phyloP scores from a whole-genome alignment of 805 yeast species.

The Saccharomycopsis sp. region DNA sequence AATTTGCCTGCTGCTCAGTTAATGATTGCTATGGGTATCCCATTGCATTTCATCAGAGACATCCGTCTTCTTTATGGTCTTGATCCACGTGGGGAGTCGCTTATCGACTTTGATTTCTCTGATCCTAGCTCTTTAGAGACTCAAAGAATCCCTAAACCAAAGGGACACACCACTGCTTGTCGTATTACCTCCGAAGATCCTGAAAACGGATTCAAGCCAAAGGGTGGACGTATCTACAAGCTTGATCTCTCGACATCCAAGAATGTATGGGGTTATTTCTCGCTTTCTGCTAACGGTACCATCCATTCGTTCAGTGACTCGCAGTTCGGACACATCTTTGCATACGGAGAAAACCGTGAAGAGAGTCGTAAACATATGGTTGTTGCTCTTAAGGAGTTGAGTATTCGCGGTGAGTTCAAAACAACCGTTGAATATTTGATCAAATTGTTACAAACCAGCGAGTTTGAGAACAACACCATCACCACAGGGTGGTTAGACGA shows the following conservation, averaged over 20 bases:
- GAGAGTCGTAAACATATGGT: conserved; percentile 99
- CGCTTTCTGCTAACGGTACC: conserved; percentile 92
- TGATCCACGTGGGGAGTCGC: conserved; percentile 88
- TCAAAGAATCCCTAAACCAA: conserved; percentile 91
- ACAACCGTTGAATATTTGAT: conserved; percentile 97
- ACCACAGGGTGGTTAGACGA: conserved; percentile 99
- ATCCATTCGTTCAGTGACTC: conserved; percentile 98
- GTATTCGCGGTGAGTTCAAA: conserved; percentile 97
- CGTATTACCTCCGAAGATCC: conserved; percentile 99
- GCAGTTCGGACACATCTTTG: conserved; percentile 98
- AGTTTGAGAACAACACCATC: conserved; percentile 90
- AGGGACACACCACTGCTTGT: conserved; percentile 98
- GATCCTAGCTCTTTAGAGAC: conserved; percentile 61
- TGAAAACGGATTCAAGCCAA: conserved; percentile 98
- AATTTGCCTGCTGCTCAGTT: conserved; percentile 97
- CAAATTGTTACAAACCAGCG: conserved; percentile 92
- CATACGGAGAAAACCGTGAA: conserved; percentile 97
- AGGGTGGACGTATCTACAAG: conserved; percentile 94
- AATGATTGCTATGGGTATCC: conserved; percentile 99
- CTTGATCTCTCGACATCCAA: conserved; percentile 95
- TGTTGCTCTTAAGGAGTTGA: conserved; percentile 92
- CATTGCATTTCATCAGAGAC: conserved; percentile 90
- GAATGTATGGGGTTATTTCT: conserved; percentile 99
- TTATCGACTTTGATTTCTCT: conserved; percentile 84
- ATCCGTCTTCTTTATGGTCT: conserved; percentile 91